Conservation (phyloP, 176 grass and related monocot species). For the Rhynchospora pubera region DNA sequence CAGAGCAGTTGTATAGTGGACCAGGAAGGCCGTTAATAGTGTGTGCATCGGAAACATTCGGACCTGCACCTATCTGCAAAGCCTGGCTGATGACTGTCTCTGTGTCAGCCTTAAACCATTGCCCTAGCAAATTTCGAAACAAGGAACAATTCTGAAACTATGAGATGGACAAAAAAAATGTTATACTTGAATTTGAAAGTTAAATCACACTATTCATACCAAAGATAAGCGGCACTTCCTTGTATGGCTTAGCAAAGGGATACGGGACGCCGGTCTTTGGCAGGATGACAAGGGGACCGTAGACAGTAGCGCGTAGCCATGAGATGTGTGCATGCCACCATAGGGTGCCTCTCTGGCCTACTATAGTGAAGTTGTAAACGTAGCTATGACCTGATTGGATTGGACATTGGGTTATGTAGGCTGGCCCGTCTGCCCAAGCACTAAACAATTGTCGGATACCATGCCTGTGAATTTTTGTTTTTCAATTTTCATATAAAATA, state of each 20-base stretch:
- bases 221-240: slow-evolving; percentile 48
- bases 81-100: slow-evolving; percentile 57
- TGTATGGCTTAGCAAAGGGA: slow-evolving; percentile 53
- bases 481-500: not conserved
- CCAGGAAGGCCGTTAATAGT: slow-evolving; percentile 66
- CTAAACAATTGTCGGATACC: slow-evolving; percentile 60
- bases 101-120: slow-evolving; percentile 62
- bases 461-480: slow-evolving; percentile 38
- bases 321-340: slow-evolving; percentile 71
- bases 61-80: slow-evolving; percentile 43
- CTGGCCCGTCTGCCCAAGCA: slow-evolving; percentile 69
- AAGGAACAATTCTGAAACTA: not conserved
- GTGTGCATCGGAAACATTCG: slow-evolving; percentile 61
- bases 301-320: slow-evolving; percentile 51
- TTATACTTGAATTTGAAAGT: slow-evolving; percentile 4
- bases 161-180: not conserved
- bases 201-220: slow-evolving; percentile 20
- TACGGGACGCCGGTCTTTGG: slow-evolving; percentile 57
- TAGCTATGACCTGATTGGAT: slow-evolving; percentile 54
- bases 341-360: slow-evolving; percentile 58
- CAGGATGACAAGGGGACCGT: slow-evolving; percentile 76
- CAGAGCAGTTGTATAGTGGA: slow-evolving; percentile 45
- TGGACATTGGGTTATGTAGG: slow-evolving; percentile 80
- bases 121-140: slow-evolving; percentile 20
- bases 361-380: slow-evolving; percentile 43